Percentiles rank a stretch among this genome's conserved stretches.
Evolutionary conservation across 345 rosid genomes (phyloP).

Genomic region (Salix udensis): DNA sequence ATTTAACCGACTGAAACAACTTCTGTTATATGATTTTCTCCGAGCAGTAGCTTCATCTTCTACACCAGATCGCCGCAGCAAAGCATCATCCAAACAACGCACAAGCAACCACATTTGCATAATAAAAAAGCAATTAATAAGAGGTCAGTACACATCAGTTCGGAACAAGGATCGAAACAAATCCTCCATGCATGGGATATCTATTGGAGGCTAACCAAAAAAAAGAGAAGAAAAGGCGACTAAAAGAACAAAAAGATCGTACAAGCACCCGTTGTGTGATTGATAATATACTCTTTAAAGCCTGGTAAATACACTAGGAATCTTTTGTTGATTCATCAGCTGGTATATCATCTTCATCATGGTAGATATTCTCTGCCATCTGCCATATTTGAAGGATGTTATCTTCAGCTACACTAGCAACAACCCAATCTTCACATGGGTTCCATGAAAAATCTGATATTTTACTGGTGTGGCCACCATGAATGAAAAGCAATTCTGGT

Average conservation of each 20-base stretch:
- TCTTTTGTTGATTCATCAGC: conserved; percentile 70
- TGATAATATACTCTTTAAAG: neutral
- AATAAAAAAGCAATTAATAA: neutral
- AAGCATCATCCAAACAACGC: neutral
- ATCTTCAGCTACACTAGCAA: conserved; percentile 96
- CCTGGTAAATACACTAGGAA: conserved; percentile 23
- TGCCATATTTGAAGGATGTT: conserved; percentile 99
- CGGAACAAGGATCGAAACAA: neutral
- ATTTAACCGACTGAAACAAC: neutral
- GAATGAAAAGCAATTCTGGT: conserved; percentile 94
- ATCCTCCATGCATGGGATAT: neutral
- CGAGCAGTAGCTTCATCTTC: neutral
- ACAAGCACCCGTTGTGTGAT: neutral
- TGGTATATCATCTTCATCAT: conserved; percentile 89
- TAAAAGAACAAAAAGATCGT: neutral
- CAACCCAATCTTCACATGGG: conserved; percentile 98
- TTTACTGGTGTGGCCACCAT: conserved; percentile 98
- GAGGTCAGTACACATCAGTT: neutral
- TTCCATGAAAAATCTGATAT: conserved; percentile 99
- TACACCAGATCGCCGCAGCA: neutral
- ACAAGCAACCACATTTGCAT: neutral
- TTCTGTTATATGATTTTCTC: neutral
- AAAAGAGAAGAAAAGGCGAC: neutral
- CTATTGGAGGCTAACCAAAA: neutral
- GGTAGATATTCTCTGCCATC: conserved; percentile 98